These are phyloP conservation scores for Botrytis paeoniae DNA, from an alignment of 2,329 filamentous ascomycete genomes.

Conservation along the genomic window DNA sequence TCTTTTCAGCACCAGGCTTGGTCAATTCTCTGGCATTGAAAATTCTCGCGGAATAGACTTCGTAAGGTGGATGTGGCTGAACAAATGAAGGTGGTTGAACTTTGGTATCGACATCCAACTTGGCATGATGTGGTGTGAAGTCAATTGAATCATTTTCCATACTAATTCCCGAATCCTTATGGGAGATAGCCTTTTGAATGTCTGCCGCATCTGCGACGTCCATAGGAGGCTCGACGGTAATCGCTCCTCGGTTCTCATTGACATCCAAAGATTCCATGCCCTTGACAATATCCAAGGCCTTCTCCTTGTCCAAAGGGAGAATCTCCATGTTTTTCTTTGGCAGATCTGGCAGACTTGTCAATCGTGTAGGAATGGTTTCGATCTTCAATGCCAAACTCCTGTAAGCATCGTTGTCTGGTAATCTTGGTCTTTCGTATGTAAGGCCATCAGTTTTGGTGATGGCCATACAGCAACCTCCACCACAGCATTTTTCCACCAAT, in stretches of 20 bases:
- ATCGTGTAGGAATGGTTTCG: slow-evolving; percentile 66
- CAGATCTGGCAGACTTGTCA: slow-evolving; percentile 69
- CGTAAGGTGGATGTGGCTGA: slow-evolving; percentile 89
- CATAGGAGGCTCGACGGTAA: slow-evolving; percentile 24
- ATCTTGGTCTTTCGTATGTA: slow-evolving; percentile 51
- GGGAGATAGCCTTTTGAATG: slow-evolving; percentile 36
- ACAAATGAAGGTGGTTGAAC: slow-evolving; percentile 84
- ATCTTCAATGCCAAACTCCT: slow-evolving; percentile 74
- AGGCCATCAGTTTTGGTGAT: slow-evolving; percentile 45
- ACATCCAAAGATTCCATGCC: background rate
- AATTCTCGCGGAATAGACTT: slow-evolving; percentile 87
- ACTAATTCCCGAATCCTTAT: slow-evolving; percentile 50
- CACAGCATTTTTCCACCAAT: slow-evolving; percentile 61
- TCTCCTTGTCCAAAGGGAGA: slow-evolving; percentile 50
- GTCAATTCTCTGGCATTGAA: slow-evolving; percentile 85
- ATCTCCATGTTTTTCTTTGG: slow-evolving; percentile 75
- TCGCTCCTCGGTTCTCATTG: slow-evolving; percentile 4
- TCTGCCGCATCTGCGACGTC: slow-evolving; percentile 5
- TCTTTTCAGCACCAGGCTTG: slow-evolving; percentile 84
- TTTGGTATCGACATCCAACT: slow-evolving; percentile 48
- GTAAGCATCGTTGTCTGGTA: slow-evolving; percentile 84
- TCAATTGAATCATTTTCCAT: slow-evolving; percentile 33
- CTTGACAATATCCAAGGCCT: slow-evolving; percentile 29
- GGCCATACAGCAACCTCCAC: slow-evolving; percentile 61
- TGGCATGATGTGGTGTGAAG: slow-evolving; percentile 34